Evolutionary conservation across 2,329 filamentous ascomycete genomes (phyloP), one percentile per base, ranked within the genome.

Genomic region (Fusarium cyanostomum): DNA sequence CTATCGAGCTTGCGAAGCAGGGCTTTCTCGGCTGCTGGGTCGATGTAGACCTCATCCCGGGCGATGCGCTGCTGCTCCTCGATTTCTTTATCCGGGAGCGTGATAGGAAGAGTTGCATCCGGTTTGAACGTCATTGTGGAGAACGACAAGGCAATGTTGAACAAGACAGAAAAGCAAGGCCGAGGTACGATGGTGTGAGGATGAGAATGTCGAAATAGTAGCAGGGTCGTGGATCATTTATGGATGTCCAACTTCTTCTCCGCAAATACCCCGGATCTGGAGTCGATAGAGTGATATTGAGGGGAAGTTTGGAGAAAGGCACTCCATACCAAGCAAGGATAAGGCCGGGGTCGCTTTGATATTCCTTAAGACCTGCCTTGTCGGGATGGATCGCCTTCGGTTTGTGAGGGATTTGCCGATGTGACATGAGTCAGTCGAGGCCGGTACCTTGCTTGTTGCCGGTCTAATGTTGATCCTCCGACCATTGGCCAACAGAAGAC

Each of bases 1-100:
- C 86, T 66, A 64, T 90, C 87, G 15, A 90, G 86, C 70, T 90
- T 89, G 57, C 75, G 73, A 3, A 85, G 77, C 11, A 89, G 79
- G 18, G 55, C 66, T n/a, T 68, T 67, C 49, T 75, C 74, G 7
- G 69, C 70, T 8, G 45, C 71, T 6, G 67, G 60, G 11, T 75
- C 74, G n/a, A 74, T 73, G 18, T 67, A 68, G 16, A 73, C 56
- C 27, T 71, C 68, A 53, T 62, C 57, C 7, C 56, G 62, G 1
- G 8, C 18, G 1, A 26, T 41, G 33, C 52, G 44, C 3, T 53
- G 35, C n/a, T 66, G 64, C 12, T 68, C 57, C 16, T 71, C 68
- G 4, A 69, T 55, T 13, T 71, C 66, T 43, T 62, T 66, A 31
- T 59, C 56, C 13, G 62, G 48, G 10, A 65, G 37, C 6, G 24